Percentiles rank a stretch among this genome's conserved stretches.
phyloP scores from a whole-genome alignment of 1,284 basidiomycete genomes.

The Jaminaea rosea region DNA sequence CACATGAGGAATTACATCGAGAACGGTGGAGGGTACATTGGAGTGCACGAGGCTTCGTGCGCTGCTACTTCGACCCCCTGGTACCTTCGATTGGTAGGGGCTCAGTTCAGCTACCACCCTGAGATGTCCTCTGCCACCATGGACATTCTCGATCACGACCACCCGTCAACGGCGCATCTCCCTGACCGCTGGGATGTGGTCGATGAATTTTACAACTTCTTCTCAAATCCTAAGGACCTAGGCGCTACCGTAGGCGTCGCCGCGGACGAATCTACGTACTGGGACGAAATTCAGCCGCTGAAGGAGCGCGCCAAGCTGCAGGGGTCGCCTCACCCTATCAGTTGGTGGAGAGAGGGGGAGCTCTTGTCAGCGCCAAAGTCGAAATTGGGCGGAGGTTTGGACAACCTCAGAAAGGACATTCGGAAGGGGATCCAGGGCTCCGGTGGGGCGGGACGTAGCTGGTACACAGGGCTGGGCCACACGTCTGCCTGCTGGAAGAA shows the following conservation, averaged over 20 bases:
- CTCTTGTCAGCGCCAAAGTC: conserved; percentile 17
- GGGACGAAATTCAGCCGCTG: conserved; percentile 16
- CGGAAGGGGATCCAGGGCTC: conserved; percentile 16
- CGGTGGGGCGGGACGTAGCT: conserved; percentile 25
- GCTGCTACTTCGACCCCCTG: conserved; percentile 12
- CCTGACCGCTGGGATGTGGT: conserved; percentile 22
- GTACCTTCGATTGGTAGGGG: conserved; percentile 31
- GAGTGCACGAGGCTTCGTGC: conserved; percentile 25
- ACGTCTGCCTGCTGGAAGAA: conserved; percentile 25
- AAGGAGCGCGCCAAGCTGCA: conserved; percentile 15
- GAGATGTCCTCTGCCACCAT: conserved; percentile 19
- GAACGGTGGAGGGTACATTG: conserved; percentile 32
- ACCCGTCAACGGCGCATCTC: conserved; percentile 28
- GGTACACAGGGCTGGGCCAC: conserved; percentile 32
- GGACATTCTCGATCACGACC: conserved; percentile 14
- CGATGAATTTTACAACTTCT: conserved; percentile 37
- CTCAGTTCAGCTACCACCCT: conserved; percentile 32
- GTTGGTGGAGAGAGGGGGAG: conserved; percentile 34
- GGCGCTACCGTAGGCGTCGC: conserved; percentile 27
- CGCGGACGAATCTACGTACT: conserved; percentile 20
- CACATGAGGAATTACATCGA: conserved; percentile 29
- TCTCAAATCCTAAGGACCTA: conserved; percentile 20
- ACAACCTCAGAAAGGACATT: conserved; percentile 5
- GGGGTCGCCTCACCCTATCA: conserved; percentile 30
- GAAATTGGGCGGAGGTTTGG: conserved; percentile 25